Evolutionary conservation across 2,329 filamentous ascomycete genomes (phyloP).

Genomic region (Septoria petroselini): DNA sequence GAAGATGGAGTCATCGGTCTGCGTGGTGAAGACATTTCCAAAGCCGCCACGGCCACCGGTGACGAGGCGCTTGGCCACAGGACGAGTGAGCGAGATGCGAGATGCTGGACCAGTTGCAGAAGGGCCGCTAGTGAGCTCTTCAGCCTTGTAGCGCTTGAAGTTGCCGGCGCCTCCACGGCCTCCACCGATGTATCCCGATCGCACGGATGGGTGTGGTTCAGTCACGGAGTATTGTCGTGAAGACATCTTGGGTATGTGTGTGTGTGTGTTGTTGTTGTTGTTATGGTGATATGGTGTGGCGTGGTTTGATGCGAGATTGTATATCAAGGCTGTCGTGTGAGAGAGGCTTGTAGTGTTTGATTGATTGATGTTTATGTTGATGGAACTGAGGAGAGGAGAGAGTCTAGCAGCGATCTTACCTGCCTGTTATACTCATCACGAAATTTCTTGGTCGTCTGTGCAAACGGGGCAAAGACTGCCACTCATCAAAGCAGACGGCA

Average conservation of each 20-base stretch:
- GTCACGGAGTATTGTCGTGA: slow-evolving; percentile 52
- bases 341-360: background rate
- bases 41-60: slow-evolving; percentile 57
- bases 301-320: background rate
- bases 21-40: slow-evolving; percentile 56
- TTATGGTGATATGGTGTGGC: slow-evolving; percentile 2
- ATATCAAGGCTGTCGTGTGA: background rate
- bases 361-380: slow-evolving; percentile 14
- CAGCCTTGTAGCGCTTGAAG: slow-evolving; percentile 53
- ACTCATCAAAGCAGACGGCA: slow-evolving; percentile 19
- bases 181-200: slow-evolving; percentile 47
- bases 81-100: slow-evolving; percentile 48
- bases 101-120: slow-evolving; percentile 49
- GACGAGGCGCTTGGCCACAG: slow-evolving; percentile 51
- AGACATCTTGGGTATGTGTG: slow-evolving; percentile 29
- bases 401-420: slow-evolving; percentile 5
- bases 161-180: slow-evolving; percentile 61
- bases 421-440: slow-evolving; percentile 14
- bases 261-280: slow-evolving; percentile 9
- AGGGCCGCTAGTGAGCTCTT: slow-evolving; percentile 51
- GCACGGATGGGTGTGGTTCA: slow-evolving; percentile 60
- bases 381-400: slow-evolving; percentile 13
- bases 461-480: slow-evolving; percentile 13
- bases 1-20: slow-evolving; percentile 58
- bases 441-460: slow-evolving; percentile 5